Evolutionary conservation across 2,329 filamentous ascomycete species (phyloP), one percentile per base, ranked within the genome.

Genomic region (Penicillium sp.): DNA sequence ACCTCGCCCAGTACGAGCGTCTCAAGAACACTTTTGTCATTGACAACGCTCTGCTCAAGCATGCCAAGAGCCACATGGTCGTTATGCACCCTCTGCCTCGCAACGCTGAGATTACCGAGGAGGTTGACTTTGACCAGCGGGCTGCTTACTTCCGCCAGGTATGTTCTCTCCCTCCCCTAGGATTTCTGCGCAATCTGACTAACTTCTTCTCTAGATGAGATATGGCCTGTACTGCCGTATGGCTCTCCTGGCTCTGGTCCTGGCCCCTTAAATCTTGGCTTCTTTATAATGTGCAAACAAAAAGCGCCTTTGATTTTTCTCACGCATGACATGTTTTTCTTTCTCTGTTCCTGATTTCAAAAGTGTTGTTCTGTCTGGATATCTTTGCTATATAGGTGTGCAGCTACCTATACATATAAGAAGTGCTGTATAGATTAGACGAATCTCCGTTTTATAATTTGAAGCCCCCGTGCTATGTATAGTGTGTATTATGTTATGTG

Each of bases 71-170:
- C 74, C 89, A 90, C 70, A 97, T 96, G 87, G 86, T 96, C 62
- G 90, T 99, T 63, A 87, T 99, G 87, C 95, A 99, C 78, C 95
- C 95, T 56, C 82, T 99, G 70, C 95, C 95, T 41, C 85, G 95
- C 70, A 98, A 98, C 71, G 87, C 89, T 64, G 95, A 99, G 83
- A 88, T 99, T 72, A 87, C 88, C 33, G 91, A 96, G 78, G 95
- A 99, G 80, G 92, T 99, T 48, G 95, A 99, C 77, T 96, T 96
- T 79, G 95, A 99, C 79, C 91, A 96, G 74, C 82, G 95, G 68
- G 95, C 95, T 57, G 93, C 95, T 55, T 99, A 99, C 81, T 99
- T 99, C 80, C 87, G 95, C 90, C 95, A 99, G 90, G 93, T 96
- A 79, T 86, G 90, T 84, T 60, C 37, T 22, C 19, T 26, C 19